A percentile compares a stretch with the other conserved stretches of the same genome.
These are phyloP conservation scores for Obelidium mucronatum DNA, from an alignment of 192 early-diverging fungal species.

Conservation along the genomic window DNA sequence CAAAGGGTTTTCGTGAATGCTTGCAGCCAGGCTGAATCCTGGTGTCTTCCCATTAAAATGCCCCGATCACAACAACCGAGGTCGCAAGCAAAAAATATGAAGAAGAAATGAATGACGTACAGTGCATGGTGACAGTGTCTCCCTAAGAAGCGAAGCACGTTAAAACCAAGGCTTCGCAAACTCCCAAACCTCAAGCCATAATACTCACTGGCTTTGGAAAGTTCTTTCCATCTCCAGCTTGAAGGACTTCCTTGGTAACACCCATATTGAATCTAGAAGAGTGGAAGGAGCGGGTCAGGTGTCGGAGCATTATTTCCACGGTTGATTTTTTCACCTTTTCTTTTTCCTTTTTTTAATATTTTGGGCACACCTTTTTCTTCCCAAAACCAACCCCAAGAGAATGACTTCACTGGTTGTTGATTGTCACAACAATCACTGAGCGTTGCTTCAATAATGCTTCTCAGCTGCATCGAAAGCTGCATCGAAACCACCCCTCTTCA, in stretches of 20 bases:
- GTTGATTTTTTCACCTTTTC: constrained; percentile 6
- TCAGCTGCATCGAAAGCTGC: too few species aligned
- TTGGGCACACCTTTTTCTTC: too few species aligned
- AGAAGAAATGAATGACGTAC: constrained; percentile 2
- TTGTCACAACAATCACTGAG: not conserved
- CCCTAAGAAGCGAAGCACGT: constrained; percentile 37
- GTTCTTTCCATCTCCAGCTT: constrained; percentile 57
- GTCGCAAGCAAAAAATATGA: not conserved
- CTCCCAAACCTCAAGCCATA: too few species aligned
- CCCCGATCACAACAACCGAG: not conserved
- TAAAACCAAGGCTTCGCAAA: not conserved
- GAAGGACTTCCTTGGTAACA: constrained; percentile 59
- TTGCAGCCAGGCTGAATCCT: not conserved
- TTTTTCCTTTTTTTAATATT: too few species aligned
- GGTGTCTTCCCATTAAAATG: not conserved
- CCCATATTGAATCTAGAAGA: constrained; percentile 40
- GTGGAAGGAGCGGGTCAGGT: constrained; percentile 10
- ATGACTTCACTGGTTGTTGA: too few species aligned
- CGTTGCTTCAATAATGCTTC: too few species aligned
- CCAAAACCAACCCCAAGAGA: too few species aligned
- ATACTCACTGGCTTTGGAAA: constrained; percentile 60
- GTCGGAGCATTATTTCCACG: not conserved
- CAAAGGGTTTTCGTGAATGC: not conserved
- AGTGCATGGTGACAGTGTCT: constrained; percentile 59
- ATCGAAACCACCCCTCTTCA: not conserved